phyloP scores from a whole-genome alignment of 768 basidiomycete species.

The Macrolepiota dolichaula region DNA sequence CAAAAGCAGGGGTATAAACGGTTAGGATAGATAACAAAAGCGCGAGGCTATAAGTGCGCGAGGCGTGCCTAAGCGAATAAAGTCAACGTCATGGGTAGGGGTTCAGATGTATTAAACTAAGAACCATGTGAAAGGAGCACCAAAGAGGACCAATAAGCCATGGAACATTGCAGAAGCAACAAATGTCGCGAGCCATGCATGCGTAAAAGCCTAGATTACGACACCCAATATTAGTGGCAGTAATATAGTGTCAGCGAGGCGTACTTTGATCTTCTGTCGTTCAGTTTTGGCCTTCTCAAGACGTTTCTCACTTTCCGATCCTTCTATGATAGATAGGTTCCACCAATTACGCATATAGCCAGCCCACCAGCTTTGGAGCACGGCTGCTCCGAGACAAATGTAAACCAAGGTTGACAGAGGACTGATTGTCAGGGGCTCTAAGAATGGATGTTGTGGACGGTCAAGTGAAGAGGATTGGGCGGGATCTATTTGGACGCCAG shows the following conservation, averaged over 20 bases:
- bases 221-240: not conserved
- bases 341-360: constrained; percentile 62
- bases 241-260: constrained; percentile 14
- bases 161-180: constrained; percentile 45
- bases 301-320: constrained; percentile 38
- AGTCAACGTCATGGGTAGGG: not conserved
- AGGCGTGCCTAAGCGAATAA: constrained; percentile 16
- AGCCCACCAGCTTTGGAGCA: constrained; percentile 72
- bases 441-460: constrained; percentile 68
- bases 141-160: constrained; percentile 58
- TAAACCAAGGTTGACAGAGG: constrained; percentile 58
- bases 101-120: constrained; percentile 15
- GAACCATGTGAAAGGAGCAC: constrained; percentile 67
- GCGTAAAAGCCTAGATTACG: constrained; percentile 40
- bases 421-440: constrained; percentile 60
- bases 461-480: constrained; percentile 42
- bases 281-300: constrained; percentile 39
- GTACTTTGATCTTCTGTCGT: constrained; percentile 34
- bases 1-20: constrained; percentile 66
- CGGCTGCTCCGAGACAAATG: constrained; percentile 46
- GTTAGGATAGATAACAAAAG: constrained; percentile 65
- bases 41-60: constrained; percentile 66
- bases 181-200: constrained; percentile 53
- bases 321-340: constrained; percentile 36
- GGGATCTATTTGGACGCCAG: constrained; percentile 25